A percentile compares a stretch with the other conserved stretches of the same genome.
Evolutionary conservation across 2,329 filamentous ascomycete species (phyloP).

Genomic region (Parastagonospora avenae): DNA sequence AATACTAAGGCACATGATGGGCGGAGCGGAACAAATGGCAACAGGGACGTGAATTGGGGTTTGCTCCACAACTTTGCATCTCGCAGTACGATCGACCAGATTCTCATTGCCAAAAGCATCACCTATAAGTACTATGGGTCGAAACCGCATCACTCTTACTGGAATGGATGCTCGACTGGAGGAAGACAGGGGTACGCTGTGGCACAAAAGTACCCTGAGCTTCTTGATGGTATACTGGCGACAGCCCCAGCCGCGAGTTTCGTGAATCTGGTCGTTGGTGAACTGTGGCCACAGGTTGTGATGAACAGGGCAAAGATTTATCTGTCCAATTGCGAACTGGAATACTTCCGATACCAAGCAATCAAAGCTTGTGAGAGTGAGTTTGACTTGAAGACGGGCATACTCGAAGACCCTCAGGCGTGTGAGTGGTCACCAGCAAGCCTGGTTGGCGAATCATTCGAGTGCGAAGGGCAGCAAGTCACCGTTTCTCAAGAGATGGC

Average conservation of each 20-base stretch:
- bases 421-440: slow-evolving; percentile 30
- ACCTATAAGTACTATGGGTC: slow-evolving; percentile 42
- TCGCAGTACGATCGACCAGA: slow-evolving; percentile 44
- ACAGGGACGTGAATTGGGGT: slow-evolving; percentile 28
- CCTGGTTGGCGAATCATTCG: slow-evolving; percentile 17
- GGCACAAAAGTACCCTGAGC: slow-evolving; percentile 39
- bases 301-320: slow-evolving; percentile 34
- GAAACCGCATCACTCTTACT: slow-evolving; percentile 40
- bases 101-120: slow-evolving; percentile 41
- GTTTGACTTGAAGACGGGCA: slow-evolving; percentile 40
- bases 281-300: slow-evolving; percentile 32
- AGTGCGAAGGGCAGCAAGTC: slow-evolving; percentile 23
- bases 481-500: slow-evolving; percentile 27
- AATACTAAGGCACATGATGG: neutral
- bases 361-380: slow-evolving; percentile 35
- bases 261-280: slow-evolving; percentile 22
- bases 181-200: slow-evolving; percentile 43
- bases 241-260: slow-evolving; percentile 38
- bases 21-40: neutral
- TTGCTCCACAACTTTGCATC: slow-evolving; percentile 47
- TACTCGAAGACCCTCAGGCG: slow-evolving; percentile 30
- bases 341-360: slow-evolving; percentile 23
- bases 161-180: slow-evolving; percentile 43
- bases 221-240: slow-evolving; percentile 43
- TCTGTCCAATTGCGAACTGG: slow-evolving; percentile 34